Base-by-base conservation (phyloP, 2,329 filamentous ascomycete genomes). In the Colletotrichum cuscutae region DNA sequence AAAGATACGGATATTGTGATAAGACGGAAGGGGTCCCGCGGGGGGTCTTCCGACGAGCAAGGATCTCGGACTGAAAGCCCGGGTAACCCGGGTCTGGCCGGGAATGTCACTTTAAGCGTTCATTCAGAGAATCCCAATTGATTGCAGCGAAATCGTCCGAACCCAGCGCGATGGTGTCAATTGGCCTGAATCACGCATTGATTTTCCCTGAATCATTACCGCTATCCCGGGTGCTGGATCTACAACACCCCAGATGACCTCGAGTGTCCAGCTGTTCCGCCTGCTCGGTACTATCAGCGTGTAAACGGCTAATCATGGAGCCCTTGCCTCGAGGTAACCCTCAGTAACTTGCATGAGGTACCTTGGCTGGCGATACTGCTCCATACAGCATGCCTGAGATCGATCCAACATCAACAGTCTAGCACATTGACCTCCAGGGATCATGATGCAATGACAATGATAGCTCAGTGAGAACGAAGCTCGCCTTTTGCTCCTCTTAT, bases 1-100 rank as follows among this genome's bases (percentile, higher is more conserved):
- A 22, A 68, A 59, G 60, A 70, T 72, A 52, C 56, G 66, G 15
- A 35, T n/a, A 22, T n/a, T 35, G 32, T 71, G 66, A 72, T 70
- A 71, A 57, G 71, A 42, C 71, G 71, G 71, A 32, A 22, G 9
- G 11, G 54, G 28, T 61, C 46, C 66, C 71, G 71, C 66, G 71
- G 71, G 60, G 58, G 19, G 26, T 15, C 26, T 65, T 42, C 66
- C 66, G 71, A 70, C 15, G 26, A 22, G 28, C 60, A 61, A 15
- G 54, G 54, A 46, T 72, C 0, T 15, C 60, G 60, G 66, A 26
- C 15, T 15, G 8, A 7, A n/a, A 49, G 7, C 42, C 42, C 42
- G 42, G 35, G 7, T 28, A 11, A 22, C 19, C 70, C 54, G 54
- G 46, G 2, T 54, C 58, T 72, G 59, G 49, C 70, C 66, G 66